A percentile compares a stretch with the other conserved stretches of the same genome.
phyloP scores from a whole-genome alignment of 345 rosid genomes.

The Populus deltoides region DNA sequence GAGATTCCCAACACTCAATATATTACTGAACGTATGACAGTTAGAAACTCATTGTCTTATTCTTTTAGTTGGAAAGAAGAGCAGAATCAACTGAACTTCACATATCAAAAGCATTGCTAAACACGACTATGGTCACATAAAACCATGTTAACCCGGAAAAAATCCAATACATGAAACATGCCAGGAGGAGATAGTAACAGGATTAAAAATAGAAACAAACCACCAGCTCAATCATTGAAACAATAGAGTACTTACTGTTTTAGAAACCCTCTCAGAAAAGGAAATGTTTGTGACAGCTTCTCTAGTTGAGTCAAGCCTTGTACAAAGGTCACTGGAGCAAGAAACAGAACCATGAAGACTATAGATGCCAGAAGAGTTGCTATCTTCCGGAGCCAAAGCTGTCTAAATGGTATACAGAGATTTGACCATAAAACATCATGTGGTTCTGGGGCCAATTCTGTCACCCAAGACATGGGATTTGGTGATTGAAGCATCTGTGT shows the following conservation, averaged over 20 bases:
- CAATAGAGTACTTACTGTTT: conserved; percentile 47
- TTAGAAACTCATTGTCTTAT: not conserved
- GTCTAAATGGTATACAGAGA: conserved; percentile 71
- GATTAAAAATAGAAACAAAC: not conserved
- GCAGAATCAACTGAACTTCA: not conserved
- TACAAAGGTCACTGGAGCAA: conserved; percentile 70
- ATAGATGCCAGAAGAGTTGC: conserved; percentile 57
- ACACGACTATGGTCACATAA: not conserved
- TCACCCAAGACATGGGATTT: conserved; percentile 95
- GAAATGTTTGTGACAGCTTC: conserved; percentile 49
- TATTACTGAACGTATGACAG: not conserved
- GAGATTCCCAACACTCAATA: not conserved
- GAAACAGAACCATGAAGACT: conserved; percentile 71
- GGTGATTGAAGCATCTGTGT: conserved; percentile 78
- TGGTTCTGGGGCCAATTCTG: conserved; percentile 87
- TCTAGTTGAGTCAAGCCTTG: conserved; percentile 80
- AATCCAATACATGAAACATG: not conserved
- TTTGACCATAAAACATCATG: conserved; percentile 90
- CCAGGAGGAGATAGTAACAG: not conserved
- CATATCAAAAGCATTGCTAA: not conserved
- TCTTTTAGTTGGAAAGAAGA: not conserved
- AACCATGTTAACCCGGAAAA: not conserved
- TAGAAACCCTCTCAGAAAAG: conserved; percentile 56
- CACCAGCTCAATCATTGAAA: conserved; percentile 6
- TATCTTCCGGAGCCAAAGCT: conserved; percentile 82